These are phyloP conservation scores for Ophiostoma piceae DNA, from an alignment of 2,329 filamentous ascomycete genomes.

Conservation along the genomic window DNA sequence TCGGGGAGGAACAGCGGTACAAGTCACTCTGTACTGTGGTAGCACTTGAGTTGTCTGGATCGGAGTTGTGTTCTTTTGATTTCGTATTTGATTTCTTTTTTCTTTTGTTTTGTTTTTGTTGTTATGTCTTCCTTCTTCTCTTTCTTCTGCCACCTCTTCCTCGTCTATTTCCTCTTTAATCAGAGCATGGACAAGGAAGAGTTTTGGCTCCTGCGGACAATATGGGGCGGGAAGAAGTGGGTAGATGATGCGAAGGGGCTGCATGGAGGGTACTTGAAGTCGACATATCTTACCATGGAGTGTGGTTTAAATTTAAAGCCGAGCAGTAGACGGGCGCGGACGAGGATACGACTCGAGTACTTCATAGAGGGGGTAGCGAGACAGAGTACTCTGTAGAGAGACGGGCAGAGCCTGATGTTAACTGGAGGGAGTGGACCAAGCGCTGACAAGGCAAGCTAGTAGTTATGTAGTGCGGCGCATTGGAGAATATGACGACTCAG, in stretches of 20 bases:
- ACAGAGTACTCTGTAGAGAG: background rate
- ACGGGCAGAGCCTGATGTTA: background rate
- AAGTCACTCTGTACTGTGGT: background rate
- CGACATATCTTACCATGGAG: background rate
- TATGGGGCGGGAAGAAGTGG: constrained; percentile 5
- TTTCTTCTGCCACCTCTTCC: background rate
- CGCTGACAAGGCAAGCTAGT: background rate
- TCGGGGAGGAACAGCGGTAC: background rate
- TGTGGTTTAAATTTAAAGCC: background rate
- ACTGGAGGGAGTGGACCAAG: background rate
- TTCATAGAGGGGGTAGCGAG: background rate
- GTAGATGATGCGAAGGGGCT: constrained; percentile 12
- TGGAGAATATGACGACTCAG: background rate
- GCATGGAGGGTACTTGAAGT: background rate
- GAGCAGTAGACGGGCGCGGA: background rate
- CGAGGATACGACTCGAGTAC: background rate
- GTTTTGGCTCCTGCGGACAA: constrained; percentile 15
- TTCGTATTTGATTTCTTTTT: background rate
- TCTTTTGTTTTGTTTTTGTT: background rate
- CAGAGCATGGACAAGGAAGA: background rate
- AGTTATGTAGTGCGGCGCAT: background rate
- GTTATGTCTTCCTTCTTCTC: background rate
- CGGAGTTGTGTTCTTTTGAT: background rate
- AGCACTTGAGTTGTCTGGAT: background rate
- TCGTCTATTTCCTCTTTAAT: background rate